phyloP scores from a whole-genome alignment of 257 asterid genomes.

The Agastache rugosa region DNA sequence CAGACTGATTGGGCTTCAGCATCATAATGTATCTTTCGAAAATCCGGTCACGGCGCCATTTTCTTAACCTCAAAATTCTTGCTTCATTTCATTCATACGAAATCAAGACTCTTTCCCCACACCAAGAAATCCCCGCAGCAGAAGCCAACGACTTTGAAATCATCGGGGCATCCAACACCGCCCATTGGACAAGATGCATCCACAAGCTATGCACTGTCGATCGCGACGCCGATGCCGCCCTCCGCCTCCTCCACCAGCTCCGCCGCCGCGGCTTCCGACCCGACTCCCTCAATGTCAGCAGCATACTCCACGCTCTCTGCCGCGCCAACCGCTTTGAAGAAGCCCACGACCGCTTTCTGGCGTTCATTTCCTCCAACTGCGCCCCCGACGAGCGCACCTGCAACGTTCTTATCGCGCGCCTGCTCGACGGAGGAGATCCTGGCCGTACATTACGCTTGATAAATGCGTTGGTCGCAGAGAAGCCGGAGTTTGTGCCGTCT shows the following conservation, averaged over 20 bases:
- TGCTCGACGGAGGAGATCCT: conserved; percentile 61
- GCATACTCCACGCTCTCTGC: conserved; percentile 79
- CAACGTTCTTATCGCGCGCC: conserved; percentile 76
- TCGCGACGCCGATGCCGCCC: conserved; percentile 65
- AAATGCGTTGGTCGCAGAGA: conserved; percentile 49
- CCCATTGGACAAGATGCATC: conserved; percentile 66
- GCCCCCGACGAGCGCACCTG: conserved; percentile 87
- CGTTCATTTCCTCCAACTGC: conserved; percentile 43
- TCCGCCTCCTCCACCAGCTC: conserved; percentile 59
- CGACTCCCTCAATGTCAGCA: conserved; percentile 66
- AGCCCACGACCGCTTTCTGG: conserved; percentile 65
- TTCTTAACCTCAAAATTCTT: conserved; percentile 29
- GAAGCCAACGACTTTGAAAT: conserved; percentile 21
- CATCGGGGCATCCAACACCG: conserved; percentile 42
- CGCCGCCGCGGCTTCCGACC: conserved; percentile 62
- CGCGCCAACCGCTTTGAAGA: conserved; percentile 60
- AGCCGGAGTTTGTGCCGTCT: conserved; percentile 79
- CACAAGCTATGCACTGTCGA: conserved; percentile 70
- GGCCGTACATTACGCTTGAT: conserved; percentile 54
- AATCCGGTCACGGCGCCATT: conserved; percentile 42
- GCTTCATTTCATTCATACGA: conserved; percentile 35
- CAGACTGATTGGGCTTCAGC: not conserved
- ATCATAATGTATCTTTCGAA: conserved; percentile 42
- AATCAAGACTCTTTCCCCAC: conserved; percentile 26
- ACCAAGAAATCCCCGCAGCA: conserved; percentile 22